A percentile compares a stretch with the other conserved stretches of the same genome.
Evolutionary conservation across 2,329 filamentous ascomycete species (phyloP).

Genomic region (Claviceps fusiformis): DNA sequence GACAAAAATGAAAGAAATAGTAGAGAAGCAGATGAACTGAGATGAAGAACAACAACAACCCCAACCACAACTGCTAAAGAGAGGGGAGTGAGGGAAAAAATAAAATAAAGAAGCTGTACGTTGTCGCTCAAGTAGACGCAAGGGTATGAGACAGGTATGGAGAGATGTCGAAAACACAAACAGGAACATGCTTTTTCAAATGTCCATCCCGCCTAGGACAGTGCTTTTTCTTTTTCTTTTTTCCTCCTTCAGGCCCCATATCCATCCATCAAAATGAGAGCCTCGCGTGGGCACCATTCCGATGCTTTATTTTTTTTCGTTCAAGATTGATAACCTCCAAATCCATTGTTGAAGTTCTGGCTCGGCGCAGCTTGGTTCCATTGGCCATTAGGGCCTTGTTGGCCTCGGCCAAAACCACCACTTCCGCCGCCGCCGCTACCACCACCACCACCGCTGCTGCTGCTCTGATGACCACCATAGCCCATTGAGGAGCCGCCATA

Average conservation of each 20-base stretch:
- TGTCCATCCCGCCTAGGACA: slow-evolving; percentile 5
- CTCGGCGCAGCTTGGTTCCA: slow-evolving; percentile 38
- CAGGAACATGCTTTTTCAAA: slow-evolving; percentile 7
- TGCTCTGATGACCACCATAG: slow-evolving; percentile 59
- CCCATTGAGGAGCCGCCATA: slow-evolving; percentile 57
- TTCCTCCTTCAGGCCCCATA: slow-evolving; percentile 2
- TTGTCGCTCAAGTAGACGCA: slow-evolving; percentile 8
- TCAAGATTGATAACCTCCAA: slow-evolving; percentile 50
- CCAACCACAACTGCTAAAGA: slow-evolving; percentile 7
- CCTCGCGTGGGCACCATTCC: slow-evolving; percentile 2
- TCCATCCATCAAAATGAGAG: slow-evolving; percentile 2
- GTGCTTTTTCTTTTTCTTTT: slow-evolving; percentile 3
- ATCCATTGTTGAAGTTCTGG: slow-evolving; percentile 47
- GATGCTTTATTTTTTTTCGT: background rate
- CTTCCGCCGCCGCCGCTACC: slow-evolving; percentile 40
- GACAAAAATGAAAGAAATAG: slow-evolving; percentile 1
- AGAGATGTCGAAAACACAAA: slow-evolving; percentile 9
- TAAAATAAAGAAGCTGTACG: slow-evolving; percentile 3
- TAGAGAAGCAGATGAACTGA: slow-evolving; percentile 1
- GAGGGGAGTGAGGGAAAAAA: background rate
- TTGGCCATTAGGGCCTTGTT: slow-evolving; percentile 42
- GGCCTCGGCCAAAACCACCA: slow-evolving; percentile 72
- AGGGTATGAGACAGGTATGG: slow-evolving; percentile 11
- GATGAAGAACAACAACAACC: slow-evolving; percentile 4
- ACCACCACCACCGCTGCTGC: slow-evolving; percentile 56